phyloP scores from a whole-genome alignment of 495 filamentous ascomycete genomes.

The Penicillium atrosanguineum region DNA sequence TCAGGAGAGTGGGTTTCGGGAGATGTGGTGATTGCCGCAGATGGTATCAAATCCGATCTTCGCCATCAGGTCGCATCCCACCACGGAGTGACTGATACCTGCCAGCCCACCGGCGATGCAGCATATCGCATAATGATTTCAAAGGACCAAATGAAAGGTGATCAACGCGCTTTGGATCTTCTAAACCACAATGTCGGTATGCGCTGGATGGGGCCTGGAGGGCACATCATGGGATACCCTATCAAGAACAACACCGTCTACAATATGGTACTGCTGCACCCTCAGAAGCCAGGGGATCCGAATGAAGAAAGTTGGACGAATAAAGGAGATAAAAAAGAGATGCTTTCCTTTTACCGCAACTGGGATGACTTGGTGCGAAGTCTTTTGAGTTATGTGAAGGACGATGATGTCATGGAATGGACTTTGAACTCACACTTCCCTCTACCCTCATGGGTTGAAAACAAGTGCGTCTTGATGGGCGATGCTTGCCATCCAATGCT shows the following conservation, averaged over 20 bases:
- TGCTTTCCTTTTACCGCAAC: not conserved
- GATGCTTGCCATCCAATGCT: conserved; percentile 77
- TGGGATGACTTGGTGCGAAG: not conserved
- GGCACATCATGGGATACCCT: conserved; percentile 79
- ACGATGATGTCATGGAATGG: not conserved
- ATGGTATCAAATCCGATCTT: not conserved
- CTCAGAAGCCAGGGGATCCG: conserved; percentile 41
- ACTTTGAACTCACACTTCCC: not conserved
- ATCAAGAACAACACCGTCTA: conserved; percentile 69
- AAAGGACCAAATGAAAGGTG: not conserved
- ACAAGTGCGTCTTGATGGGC: conserved; percentile 65
- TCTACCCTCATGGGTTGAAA: conserved; percentile 56
- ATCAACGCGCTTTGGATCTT: not conserved
- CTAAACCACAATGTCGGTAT: conserved; percentile 58
- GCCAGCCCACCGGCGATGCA: not conserved
- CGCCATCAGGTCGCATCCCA: not conserved
- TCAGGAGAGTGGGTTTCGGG: too few species aligned
- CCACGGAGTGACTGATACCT: not conserved
- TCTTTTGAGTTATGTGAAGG: not conserved
- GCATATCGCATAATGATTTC: not conserved
- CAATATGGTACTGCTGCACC: conserved; percentile 71
- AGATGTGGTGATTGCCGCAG: not conserved
- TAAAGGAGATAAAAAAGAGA: not conserved
- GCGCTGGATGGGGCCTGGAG: conserved; percentile 70
- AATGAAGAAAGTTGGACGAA: conserved; percentile 44